phyloP scores from a whole-genome alignment of 805 yeast species.

The Torulaspora indica region DNA sequence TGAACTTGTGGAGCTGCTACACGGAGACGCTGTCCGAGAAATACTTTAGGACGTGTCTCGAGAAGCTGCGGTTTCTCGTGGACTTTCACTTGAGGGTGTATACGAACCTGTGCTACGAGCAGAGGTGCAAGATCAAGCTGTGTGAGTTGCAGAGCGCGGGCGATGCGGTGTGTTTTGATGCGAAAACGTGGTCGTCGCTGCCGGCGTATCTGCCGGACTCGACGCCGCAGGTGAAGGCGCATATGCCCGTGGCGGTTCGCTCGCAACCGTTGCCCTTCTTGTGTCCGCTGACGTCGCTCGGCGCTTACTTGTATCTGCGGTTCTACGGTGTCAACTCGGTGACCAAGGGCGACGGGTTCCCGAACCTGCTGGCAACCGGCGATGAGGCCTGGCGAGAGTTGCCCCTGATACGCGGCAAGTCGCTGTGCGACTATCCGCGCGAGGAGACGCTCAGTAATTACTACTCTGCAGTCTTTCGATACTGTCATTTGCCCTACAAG shows the following conservation, averaged over 20 bases:
- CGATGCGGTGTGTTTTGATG: conserved; percentile 8
- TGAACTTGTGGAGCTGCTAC: conserved; percentile 31
- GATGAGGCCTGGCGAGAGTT: conserved; percentile 20
- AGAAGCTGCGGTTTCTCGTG: conserved; percentile 29
- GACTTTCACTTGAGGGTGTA: conserved; percentile 32
- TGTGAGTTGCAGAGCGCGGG: conserved; percentile 14
- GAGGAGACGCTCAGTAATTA: conserved; percentile 29
- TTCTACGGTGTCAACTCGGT: conserved; percentile 30
- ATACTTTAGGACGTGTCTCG: conserved; percentile 28
- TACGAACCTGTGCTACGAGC: conserved; percentile 22
- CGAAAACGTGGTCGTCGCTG: conserved; percentile 9
- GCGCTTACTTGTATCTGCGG: conserved; percentile 29
- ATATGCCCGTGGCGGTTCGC: conserved; percentile 18
- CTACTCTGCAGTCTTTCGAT: conserved; percentile 29
- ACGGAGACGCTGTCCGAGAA: conserved; percentile 24
- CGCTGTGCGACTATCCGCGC: conserved; percentile 28
- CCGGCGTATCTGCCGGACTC: conserved; percentile 10
- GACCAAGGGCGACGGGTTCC: conserved; percentile 33
- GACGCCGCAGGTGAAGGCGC: conserved; percentile 9
- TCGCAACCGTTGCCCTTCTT: conserved; percentile 27
- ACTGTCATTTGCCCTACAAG: conserved; percentile 33
- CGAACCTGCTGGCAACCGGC: conserved; percentile 18
- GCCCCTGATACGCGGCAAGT: conserved; percentile 30
- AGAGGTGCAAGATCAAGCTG: conserved; percentile 27
- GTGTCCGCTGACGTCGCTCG: conserved; percentile 32